Evolutionary conservation across 164 flowering plant species (phyloP), one percentile per base, ranked within the genome.

Genomic region (Sextonia rubra): DNA sequence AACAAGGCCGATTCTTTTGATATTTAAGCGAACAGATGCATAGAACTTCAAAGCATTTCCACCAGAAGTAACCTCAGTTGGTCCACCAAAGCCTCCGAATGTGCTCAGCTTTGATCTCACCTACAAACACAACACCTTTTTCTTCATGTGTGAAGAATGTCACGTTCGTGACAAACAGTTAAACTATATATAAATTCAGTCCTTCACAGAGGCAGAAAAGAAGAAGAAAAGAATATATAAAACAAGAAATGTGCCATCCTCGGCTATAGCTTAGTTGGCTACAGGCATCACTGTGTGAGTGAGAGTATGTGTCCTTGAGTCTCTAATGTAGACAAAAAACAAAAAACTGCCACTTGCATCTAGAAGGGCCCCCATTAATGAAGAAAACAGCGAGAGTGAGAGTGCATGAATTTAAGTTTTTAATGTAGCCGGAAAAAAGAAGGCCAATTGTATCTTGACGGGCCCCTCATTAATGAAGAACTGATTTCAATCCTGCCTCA

Each of bases 31-130:
- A 65, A 96, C 81, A 44, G 99, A 91, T 78, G 99, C 97, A 80
- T 96, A 96, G 77, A 96, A 96, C 82, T 93, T 96, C 84, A 96
- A 80, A 71, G 99, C 99, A 83, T 96, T 96, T 18, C 99, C 99
- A 49, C 98, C 98, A 76, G 97, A 93, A 24, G 99, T 93, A 70
- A 90, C 91, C 87, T 96, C 98, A 70, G 83, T 62, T 52, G 97
- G 91, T 17, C 92, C 97, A 71, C 89, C 94, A 80, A 83, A 91
- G 66, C 88, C 87, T 73, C 91, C 97, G 82, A 91, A 91, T 74
- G 93, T 89, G 68, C 91, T 83, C 47, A 91, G 80, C 80, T 91
- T 93, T 71, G 98, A 60, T 73, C 99, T 81, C 58, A 93, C 89
- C 99, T 95, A 80, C 63, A 80, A 9, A 55, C 4, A 69, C 70